These are phyloP conservation scores for Spongiforma sp. DNA, from an alignment of 1,284 basidiomycete species.

Conservation along the genomic window DNA sequence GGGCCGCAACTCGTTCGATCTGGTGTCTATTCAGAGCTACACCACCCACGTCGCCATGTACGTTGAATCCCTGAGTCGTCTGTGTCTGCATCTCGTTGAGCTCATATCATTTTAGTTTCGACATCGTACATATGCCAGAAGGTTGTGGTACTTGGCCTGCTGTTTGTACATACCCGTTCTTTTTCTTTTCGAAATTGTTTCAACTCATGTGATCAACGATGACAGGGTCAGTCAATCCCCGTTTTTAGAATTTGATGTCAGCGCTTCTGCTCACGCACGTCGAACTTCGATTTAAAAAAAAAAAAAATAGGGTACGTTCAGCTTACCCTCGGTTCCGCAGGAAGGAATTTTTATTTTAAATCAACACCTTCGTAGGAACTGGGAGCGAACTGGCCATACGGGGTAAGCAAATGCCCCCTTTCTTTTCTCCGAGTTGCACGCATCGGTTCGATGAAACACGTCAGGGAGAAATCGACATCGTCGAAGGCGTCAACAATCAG, in stretches of 20 bases:
- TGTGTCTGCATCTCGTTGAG: not conserved
- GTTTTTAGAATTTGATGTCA: not conserved
- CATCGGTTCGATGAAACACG: not conserved
- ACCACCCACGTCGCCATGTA: conserved; percentile 42
- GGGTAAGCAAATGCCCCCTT: conserved; percentile 13
- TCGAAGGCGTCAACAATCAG: conserved; percentile 70
- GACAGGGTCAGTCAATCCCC: conserved; percentile 26
- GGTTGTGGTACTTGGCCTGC: conserved; percentile 48
- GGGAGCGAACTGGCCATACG: conserved; percentile 30
- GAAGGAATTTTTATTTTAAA: not conserved
- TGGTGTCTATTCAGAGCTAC: conserved; percentile 37
- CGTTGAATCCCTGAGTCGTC: conserved; percentile 7
- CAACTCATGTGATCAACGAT: not conserved
- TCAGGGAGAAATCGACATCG: conserved; percentile 65
- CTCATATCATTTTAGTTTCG: conserved; percentile 30
- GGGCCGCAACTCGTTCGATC: conserved; percentile 42
- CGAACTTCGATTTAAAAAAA: not conserved
- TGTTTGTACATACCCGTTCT: conserved; percentile 22
- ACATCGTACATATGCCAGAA: conserved; percentile 43
- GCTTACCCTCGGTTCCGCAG: not conserved
- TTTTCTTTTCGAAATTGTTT: not conserved
- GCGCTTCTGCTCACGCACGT: conserved; percentile 7
- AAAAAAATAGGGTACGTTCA: conserved; percentile 16
- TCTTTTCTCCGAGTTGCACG: no score
- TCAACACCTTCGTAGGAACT: conserved; percentile 21